These are phyloP conservation scores for Niebla homalea DNA, from an alignment of 495 filamentous ascomycete genomes.

Conservation along the genomic window DNA sequence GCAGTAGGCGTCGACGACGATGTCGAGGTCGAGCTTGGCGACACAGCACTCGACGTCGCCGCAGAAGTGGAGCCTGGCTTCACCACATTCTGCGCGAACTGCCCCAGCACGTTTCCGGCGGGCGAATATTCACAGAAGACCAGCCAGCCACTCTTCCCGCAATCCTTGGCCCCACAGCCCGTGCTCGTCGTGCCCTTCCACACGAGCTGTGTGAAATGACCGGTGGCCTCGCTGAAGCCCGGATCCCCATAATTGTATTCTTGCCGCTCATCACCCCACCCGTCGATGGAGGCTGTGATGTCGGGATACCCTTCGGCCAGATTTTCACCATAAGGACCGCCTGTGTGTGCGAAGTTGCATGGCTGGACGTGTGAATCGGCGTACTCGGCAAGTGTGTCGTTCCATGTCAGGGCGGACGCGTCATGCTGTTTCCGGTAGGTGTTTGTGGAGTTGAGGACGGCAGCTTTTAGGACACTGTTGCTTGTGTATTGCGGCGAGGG, in stretches of 20 bases:
- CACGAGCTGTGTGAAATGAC: constrained; percentile 76
- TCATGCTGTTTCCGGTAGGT: constrained; percentile 51
- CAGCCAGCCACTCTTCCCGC: constrained; percentile 50
- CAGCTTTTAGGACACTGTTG: constrained; percentile 35
- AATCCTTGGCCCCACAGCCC: constrained; percentile 54
- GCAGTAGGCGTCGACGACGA: not conserved
- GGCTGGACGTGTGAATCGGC: constrained; percentile 36
- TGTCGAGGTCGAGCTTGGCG: not conserved
- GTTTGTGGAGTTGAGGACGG: constrained; percentile 55
- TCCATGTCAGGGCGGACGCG: constrained; percentile 50
- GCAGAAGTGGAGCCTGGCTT: not conserved
- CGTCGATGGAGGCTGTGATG: constrained; percentile 43
- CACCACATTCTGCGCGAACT: constrained; percentile 38
- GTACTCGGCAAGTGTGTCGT: constrained; percentile 44
- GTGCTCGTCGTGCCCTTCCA: constrained; percentile 59
- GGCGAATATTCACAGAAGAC: constrained; percentile 74
- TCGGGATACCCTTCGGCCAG: constrained; percentile 55
- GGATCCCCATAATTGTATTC: constrained; percentile 44
- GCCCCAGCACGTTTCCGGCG: constrained; percentile 55
- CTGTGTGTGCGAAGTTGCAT: constrained; percentile 51
- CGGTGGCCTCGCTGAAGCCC: constrained; percentile 53
- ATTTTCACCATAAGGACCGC: constrained; percentile 66
- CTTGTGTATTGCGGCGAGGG: constrained; percentile 36
- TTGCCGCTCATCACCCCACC: constrained; percentile 52
- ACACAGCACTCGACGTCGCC: not conserved